These are phyloP conservation scores for Pythium myriotylum DNA, from an alignment of 352 stramenopile species.

Conservation along the genomic window DNA sequence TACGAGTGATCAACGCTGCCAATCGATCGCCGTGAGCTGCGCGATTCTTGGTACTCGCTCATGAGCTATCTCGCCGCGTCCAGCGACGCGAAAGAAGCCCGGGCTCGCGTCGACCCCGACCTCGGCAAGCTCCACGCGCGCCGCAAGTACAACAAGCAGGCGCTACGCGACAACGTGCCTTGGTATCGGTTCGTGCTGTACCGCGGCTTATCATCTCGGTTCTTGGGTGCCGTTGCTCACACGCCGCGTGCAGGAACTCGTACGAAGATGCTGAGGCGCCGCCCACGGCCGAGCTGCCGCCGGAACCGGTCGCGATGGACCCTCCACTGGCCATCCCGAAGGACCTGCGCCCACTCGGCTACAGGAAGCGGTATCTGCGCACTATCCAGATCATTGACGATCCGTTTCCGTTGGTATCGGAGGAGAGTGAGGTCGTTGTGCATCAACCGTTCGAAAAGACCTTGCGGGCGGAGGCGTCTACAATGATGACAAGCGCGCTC, in stretches of 20 bases:
- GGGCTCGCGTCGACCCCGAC: conserved; percentile 10
- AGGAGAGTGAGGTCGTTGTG: neutral
- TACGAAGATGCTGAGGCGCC: conserved; percentile 42
- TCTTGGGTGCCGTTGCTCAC: neutral
- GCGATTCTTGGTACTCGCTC: neutral
- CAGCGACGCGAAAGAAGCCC: too few relatives aligned
- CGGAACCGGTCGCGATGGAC: conserved; percentile 45
- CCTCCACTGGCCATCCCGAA: conserved; percentile 54
- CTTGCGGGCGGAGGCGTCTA: conserved; percentile 10
- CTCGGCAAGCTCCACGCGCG: conserved; percentile 23
- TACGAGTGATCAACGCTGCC: too few relatives aligned
- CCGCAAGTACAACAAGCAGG: conserved; percentile 25
- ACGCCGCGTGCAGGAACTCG: conserved; percentile 45
- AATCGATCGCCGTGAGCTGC: too few relatives aligned
- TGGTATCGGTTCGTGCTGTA: conserved; percentile 62
- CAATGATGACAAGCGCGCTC: neutral
- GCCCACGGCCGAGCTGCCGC: conserved; percentile 41
- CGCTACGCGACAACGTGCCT: conserved; percentile 42
- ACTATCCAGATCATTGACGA: conserved; percentile 62
- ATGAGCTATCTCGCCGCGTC: conserved; percentile 4
- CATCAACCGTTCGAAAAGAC: conserved; percentile 20
- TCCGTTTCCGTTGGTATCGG: neutral
- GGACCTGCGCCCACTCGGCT: conserved; percentile 51
- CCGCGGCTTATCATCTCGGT: neutral
- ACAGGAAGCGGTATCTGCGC: conserved; percentile 53